Percentiles rank a stretch among this genome's conserved stretches.
Conservation (phyloP, 169 alveolate genomes). For the Neospora caninum region DNA sequence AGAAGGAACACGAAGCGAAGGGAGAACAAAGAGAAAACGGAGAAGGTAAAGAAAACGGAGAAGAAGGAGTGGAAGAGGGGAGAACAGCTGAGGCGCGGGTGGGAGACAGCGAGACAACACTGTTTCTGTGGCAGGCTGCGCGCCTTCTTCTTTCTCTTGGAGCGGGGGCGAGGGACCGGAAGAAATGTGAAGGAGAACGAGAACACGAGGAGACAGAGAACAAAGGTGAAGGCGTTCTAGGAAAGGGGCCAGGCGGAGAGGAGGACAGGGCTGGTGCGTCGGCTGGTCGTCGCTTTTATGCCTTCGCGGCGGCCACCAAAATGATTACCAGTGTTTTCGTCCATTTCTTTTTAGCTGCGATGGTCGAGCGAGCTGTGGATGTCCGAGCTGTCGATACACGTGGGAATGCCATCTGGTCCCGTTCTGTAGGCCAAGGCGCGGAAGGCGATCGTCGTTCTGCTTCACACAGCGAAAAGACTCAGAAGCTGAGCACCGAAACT, state of each 20-base stretch:
- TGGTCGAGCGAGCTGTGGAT: not conserved
- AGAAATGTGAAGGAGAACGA: too few species aligned
- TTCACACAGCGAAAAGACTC: not conserved
- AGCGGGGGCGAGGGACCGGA: too few species aligned
- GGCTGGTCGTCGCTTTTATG: too few species aligned
- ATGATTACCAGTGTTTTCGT: too few species aligned
- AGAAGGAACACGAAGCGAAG: not conserved
- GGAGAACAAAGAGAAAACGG: not conserved
- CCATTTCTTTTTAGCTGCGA: not conserved
- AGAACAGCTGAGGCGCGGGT: not conserved
- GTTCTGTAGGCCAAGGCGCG: not conserved
- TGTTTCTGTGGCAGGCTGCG: not conserved
- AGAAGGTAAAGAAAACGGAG: too few species aligned
- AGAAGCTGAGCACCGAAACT: not conserved
- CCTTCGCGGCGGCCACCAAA: too few species aligned
- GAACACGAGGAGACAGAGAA: too few species aligned
- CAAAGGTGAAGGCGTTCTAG: too few species aligned
- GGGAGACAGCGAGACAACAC: too few species aligned
- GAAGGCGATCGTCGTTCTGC: too few species aligned
- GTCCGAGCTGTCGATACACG: not conserved
- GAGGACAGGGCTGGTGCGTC: too few species aligned
- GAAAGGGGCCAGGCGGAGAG: too few species aligned
- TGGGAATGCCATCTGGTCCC: not conserved
- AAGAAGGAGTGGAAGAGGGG: not conserved
- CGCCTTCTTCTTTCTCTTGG: not conserved